Evolutionary conservation across 352 stramenopile genomes (phyloP).

Genomic region (Discostella stelligera): DNA sequence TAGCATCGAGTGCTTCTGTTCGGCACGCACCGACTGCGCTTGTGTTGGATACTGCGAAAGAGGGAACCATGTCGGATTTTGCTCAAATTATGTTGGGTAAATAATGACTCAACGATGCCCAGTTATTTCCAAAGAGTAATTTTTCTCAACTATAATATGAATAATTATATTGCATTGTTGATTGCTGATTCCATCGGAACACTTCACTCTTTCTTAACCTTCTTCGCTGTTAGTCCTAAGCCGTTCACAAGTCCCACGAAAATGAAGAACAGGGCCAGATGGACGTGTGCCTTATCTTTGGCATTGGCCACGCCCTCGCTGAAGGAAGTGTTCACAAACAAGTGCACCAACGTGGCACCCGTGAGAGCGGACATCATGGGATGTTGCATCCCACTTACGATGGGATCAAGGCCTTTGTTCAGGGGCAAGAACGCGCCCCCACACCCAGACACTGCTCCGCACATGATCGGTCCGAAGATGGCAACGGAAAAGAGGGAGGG

Average conservation of each 20-base stretch:
- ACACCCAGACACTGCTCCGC: slow-evolving; percentile 75
- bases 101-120: background rate
- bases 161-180: background rate
- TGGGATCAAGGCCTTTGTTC: slow-evolving; percentile 78
- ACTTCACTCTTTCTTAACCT: slow-evolving; percentile 34
- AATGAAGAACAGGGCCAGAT: slow-evolving; percentile 73
- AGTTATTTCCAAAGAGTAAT: background rate
- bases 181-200: background rate
- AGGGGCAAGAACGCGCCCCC: slow-evolving; percentile 79
- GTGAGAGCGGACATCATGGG: slow-evolving; percentile 72
- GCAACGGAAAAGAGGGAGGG: slow-evolving; percentile 70
- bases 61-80: slow-evolving; percentile 33
- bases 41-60: slow-evolving; percentile 32
- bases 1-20: slow-evolving; percentile 6
- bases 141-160: background rate
- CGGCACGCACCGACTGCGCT: slow-evolving; percentile 30
- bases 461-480: slow-evolving; percentile 81
- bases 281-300: slow-evolving; percentile 62
- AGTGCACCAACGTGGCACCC: slow-evolving; percentile 71
- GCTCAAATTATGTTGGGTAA: slow-evolving; percentile 35
- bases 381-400: slow-evolving; percentile 62
- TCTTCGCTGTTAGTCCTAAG: slow-evolving; percentile 36
- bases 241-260: slow-evolving; percentile 48
- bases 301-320: slow-evolving; percentile 59
- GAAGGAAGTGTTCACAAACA: slow-evolving; percentile 65